Evolutionary conservation across 1,284 basidiomycete genomes (phyloP), one percentile per base, ranked within the genome.

Genomic region (Chalciporus sp.): DNA sequence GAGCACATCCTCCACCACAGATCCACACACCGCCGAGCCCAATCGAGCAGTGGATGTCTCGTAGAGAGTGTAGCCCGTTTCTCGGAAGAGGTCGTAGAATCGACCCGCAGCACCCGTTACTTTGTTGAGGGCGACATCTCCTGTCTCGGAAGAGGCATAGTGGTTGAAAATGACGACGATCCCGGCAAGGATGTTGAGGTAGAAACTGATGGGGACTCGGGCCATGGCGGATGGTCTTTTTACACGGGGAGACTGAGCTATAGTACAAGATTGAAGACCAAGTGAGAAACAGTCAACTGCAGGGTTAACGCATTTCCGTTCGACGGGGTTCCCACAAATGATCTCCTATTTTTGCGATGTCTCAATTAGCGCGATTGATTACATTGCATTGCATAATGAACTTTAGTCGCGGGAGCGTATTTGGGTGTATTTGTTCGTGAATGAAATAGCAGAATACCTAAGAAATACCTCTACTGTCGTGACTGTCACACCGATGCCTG

Each of bases 41-140:
- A 56, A 27, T 10, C 7, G 37, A 9, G 47, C 47, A 4, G 42
- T 23, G 20, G 19, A 62, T 11, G 42, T 51, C 37, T 51, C 41
- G 44, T 48, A 54, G 9, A 62, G 19, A 5, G 57, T 28, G 29
- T 37, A 14, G 16, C 27, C 33, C 6, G 50, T 31, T 11, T 56
- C 49, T 33, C 26, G 53, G 14, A 64, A 58, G 43, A 65, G 43
- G 14, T 33, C 20, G 26, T 49, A 63, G 48, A 67, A 64, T 33
- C 56, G 61, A n/a, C 31, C 52, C 20, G 50, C 28, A n/a, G 63
- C 63, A 2, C 63, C 55, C 0, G 63, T 58, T 27, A 64, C 31
- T 40, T 65, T 66, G 47, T 63, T 63, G 42, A 64, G 49, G 1
- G 60, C 64, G 5, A 56, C 9, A 11, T 63, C 60, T 7, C 64